Percentiles rank a stretch among this genome's conserved stretches.
Evolutionary conservation across 192 early-diverging fungal species (phyloP).

Genomic region (Podila epicladia): DNA sequence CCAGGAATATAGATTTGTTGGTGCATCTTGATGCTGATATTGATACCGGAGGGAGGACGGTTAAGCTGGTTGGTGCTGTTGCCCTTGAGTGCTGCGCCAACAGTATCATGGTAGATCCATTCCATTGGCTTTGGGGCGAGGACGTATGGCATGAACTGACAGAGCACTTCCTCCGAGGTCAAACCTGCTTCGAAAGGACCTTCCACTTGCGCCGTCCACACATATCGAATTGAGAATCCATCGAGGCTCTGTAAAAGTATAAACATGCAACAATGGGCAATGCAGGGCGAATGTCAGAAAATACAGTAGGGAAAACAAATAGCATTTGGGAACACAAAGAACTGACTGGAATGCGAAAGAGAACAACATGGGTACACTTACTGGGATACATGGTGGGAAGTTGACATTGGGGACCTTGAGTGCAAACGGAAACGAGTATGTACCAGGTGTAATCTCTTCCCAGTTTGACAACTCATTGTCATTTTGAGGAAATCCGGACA

Average conservation of each 20-base stretch:
- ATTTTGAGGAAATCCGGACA: conserved; percentile 21
- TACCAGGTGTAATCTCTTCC: conserved; percentile 30
- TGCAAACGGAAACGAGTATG: conserved; percentile 33
- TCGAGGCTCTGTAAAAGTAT: conserved; percentile 17
- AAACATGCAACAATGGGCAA: too few species aligned
- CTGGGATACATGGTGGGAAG: conserved; percentile 48
- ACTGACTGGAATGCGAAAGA: too few species aligned
- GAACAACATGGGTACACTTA: conserved; percentile 11
- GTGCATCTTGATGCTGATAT: conserved; percentile 40
- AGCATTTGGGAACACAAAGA: neutral
- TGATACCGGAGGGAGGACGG: conserved; percentile 20
- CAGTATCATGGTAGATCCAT: conserved; percentile 29
- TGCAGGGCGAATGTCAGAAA: too few species aligned
- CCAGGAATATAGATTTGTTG: conserved; percentile 50
- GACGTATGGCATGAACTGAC: conserved; percentile 41
- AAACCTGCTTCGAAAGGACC: conserved; percentile 28
- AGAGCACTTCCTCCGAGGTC: conserved; percentile 38
- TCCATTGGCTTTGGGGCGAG: conserved; percentile 46
- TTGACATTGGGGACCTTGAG: conserved; percentile 51
- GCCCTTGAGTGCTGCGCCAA: conserved; percentile 20
- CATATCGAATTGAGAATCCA: conserved; percentile 46
- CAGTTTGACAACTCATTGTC: conserved; percentile 49
- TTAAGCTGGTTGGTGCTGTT: conserved; percentile 38
- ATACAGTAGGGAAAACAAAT: neutral
- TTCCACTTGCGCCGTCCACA: conserved; percentile 49